Percentiles rank a stretch among this genome's conserved stretches.
phyloP scores from a whole-genome alignment of 2,329 filamentous ascomycete species.

The Xylaria sp. region DNA sequence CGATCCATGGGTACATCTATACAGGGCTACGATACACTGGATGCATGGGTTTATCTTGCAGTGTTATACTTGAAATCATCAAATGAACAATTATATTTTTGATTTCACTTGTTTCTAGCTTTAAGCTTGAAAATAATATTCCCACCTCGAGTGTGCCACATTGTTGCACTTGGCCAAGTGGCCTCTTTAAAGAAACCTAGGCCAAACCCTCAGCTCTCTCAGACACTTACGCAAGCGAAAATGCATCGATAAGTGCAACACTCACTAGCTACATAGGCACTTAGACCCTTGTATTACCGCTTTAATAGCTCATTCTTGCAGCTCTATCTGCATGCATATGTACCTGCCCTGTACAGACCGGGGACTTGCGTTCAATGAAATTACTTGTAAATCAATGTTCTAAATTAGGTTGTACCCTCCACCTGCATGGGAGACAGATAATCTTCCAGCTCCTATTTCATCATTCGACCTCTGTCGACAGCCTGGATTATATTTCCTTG shows the following conservation, averaged over 20 bases:
- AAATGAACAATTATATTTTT: not conserved
- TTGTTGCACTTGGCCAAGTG: slow-evolving; percentile 35
- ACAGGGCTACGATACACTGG: not conserved
- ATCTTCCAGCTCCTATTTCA: slow-evolving; percentile 38
- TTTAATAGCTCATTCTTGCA: slow-evolving; percentile 3
- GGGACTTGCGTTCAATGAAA: not conserved
- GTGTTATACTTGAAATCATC: not conserved
- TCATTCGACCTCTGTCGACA: slow-evolving; percentile 35
- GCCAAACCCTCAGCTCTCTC: not conserved
- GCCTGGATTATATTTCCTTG: slow-evolving; percentile 5
- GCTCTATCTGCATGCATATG: not conserved
- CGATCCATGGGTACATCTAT: slow-evolving; percentile 10
- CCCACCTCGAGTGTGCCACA: slow-evolving; percentile 1
- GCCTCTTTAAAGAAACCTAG: slow-evolving; percentile 25
- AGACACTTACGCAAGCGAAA: not conserved
- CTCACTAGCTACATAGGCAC: not conserved
- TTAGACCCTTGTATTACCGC: slow-evolving; percentile 6
- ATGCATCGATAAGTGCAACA: slow-evolving; percentile 19
- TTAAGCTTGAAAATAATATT: slow-evolving; percentile 4
- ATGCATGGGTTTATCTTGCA: not conserved
- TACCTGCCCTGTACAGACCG: too few species aligned
- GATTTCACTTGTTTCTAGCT: not conserved
- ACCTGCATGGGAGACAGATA: slow-evolving; percentile 23
- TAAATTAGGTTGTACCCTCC: slow-evolving; percentile 18
- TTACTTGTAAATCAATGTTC: slow-evolving; percentile 6